A percentile compares a stretch with the other conserved stretches of the same genome.
phyloP scores from a whole-genome alignment of 129 eudicot genomes.

The Centaurea solstitialis region DNA sequence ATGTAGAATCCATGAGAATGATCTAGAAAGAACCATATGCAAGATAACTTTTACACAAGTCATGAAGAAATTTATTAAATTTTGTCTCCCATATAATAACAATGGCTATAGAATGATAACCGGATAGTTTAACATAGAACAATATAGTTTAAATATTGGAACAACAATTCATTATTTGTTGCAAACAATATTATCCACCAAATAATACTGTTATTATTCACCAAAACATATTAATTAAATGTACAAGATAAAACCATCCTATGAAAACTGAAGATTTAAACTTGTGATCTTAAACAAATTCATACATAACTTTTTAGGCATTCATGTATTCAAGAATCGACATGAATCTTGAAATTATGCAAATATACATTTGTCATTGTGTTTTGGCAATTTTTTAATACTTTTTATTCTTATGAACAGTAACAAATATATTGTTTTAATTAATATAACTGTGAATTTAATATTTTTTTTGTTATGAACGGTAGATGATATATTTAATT shows the following conservation, averaged over 20 bases:
- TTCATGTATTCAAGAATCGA: no score
- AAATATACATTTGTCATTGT: no score
- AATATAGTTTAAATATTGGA: not conserved
- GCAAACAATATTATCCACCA: no score
- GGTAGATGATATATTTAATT: no score
- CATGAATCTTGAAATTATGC: no score
- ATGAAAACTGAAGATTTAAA: not conserved
- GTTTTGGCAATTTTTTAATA: no score
- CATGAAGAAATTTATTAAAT: not conserved
- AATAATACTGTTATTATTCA: not conserved
- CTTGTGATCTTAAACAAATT: not conserved
- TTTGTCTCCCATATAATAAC: not conserved
- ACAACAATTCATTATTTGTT: no score
- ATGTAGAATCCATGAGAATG: not conserved
- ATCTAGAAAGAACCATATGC: not conserved
- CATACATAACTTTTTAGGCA: not conserved
- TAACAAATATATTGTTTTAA: no score
- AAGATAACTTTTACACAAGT: not conserved
- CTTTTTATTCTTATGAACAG: no score
- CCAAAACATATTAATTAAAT: not conserved
- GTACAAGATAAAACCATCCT: not conserved
- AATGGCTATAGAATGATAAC: not conserved
- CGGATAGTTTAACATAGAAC: not conserved
- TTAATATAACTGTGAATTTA: no score
- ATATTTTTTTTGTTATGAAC: no score